Conservation (phyloP, 2,329 filamentous ascomycete genomes). For the Alternaria sp. region DNA sequence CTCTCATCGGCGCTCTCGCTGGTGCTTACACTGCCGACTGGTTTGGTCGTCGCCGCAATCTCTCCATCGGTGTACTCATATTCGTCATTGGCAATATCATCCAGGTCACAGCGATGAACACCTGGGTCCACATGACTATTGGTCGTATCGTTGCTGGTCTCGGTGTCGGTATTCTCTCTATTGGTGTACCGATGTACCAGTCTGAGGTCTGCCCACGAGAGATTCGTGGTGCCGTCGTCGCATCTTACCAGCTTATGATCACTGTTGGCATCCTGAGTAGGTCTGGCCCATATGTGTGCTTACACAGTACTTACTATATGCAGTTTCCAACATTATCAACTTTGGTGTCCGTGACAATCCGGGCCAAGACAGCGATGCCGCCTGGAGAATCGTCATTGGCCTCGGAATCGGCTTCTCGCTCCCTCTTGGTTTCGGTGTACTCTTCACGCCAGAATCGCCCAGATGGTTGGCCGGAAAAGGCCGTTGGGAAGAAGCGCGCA, state of each 20-base stretch:
- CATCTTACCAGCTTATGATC: conserved; percentile 55
- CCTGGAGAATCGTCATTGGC: conserved; percentile 45
- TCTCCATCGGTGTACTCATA: conserved; percentile 57
- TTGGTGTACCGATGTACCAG: conserved; percentile 72
- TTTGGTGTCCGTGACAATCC: conserved; percentile 52
- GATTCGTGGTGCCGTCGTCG: conserved; percentile 69
- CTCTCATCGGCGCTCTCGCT: conserved; percentile 50
- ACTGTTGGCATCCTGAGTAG: conserved; percentile 49
- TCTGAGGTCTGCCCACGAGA: conserved; percentile 67
- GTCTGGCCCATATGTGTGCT: not conserved
- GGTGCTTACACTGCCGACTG: conserved; percentile 61
- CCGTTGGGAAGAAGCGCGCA: conserved; percentile 57
- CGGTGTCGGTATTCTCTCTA: conserved; percentile 54
- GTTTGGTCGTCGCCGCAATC: conserved; percentile 55
- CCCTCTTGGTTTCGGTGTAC: conserved; percentile 38
- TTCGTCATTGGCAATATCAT: conserved; percentile 53
- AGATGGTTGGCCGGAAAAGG: conserved; percentile 57
- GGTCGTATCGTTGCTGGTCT: conserved; percentile 53
- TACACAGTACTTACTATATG: not conserved
- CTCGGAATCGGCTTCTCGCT: conserved; percentile 42
- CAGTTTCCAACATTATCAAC: conserved; percentile 41
- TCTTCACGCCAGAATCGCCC: conserved; percentile 40
- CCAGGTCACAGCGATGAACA: conserved; percentile 50
- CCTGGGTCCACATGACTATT: conserved; percentile 58
- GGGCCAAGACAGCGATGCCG: conserved; percentile 45